A percentile compares a stretch with the other conserved stretches of the same genome.
These are phyloP conservation scores for Pezicula neosporulosa DNA, from an alignment of 2,329 filamentous ascomycete species.

Conservation along the genomic window DNA sequence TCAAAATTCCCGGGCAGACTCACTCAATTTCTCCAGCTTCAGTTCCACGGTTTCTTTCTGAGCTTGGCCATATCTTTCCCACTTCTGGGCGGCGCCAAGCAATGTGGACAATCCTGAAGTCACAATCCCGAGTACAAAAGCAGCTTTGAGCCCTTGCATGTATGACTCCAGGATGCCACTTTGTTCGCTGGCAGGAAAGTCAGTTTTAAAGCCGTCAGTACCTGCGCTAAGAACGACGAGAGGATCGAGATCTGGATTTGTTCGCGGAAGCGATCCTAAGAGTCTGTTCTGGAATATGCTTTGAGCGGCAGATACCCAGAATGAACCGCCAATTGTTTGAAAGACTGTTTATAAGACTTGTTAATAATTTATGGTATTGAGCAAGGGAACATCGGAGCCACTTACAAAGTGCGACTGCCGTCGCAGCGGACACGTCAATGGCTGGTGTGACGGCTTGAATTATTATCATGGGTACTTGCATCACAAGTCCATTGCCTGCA, in stretches of 20 bases:
- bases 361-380: too few relatives aligned
- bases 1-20: too few relatives aligned
- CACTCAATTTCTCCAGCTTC: too few relatives aligned
- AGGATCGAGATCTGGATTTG: slow-evolving; percentile 33
- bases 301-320: slow-evolving; percentile 14
- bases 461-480: too few relatives aligned
- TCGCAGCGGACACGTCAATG: too few relatives aligned
- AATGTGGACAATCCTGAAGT: not conserved
- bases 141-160: slow-evolving; percentile 7
- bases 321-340: slow-evolving; percentile 16
- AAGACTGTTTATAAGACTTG: not conserved
- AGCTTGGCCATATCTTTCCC: too few relatives aligned
- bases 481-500: too few relatives aligned
- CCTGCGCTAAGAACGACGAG: slow-evolving; percentile 29
- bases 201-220: slow-evolving; percentile 34
- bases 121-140: slow-evolving; percentile 7
- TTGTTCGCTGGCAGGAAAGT: slow-evolving; percentile 33
- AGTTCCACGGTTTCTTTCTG: too few relatives aligned
- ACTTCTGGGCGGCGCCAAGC: too few relatives aligned
- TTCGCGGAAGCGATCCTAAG: slow-evolving; percentile 35
- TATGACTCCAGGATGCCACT: slow-evolving; percentile 7
- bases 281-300: slow-evolving; percentile 30
- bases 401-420: too few relatives aligned
- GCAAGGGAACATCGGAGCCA: too few relatives aligned
- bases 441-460: too few relatives aligned